These are phyloP conservation scores for Leishmania major DNA, from an alignment of 208 protist genomes.

Conservation along the genomic window DNA sequence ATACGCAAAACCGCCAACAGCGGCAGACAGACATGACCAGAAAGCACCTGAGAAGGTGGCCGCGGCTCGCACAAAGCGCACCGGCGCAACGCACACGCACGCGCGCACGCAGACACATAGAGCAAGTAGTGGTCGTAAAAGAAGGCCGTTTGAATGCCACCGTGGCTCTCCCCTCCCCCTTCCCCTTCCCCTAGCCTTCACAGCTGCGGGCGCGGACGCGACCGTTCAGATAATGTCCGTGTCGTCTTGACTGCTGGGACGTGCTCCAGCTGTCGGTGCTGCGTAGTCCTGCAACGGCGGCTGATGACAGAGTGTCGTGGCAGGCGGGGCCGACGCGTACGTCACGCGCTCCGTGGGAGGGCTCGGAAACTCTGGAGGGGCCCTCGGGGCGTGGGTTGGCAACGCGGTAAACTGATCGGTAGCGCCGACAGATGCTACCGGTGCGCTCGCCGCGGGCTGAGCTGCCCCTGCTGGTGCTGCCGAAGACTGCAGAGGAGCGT, in stretches of 20 bases:
- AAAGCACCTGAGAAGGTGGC: background rate
- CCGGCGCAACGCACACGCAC: background rate
- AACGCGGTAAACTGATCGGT: background rate
- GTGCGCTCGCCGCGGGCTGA: background rate
- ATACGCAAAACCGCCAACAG: background rate
- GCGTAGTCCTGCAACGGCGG: background rate
- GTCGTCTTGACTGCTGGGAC: background rate
- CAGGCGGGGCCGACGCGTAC: background rate
- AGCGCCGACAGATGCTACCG: background rate
- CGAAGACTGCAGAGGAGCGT: background rate
- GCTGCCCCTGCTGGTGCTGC: background rate
- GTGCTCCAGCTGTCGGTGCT: background rate
- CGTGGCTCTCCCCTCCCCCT: background rate
- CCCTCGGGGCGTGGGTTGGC: background rate
- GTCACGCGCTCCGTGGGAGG: background rate
- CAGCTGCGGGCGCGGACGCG: background rate
- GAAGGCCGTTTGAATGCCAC: background rate
- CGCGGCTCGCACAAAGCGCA: background rate
- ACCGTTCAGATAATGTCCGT: constrained; percentile 19
- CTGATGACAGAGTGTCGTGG: background rate
- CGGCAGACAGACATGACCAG: background rate
- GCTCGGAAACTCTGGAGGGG: background rate
- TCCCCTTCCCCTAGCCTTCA: background rate
- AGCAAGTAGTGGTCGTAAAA: background rate
- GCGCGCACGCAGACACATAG: no score